Base-by-base conservation (phyloP, 257 asterid species). In the Asclepias syriaca region DNA sequence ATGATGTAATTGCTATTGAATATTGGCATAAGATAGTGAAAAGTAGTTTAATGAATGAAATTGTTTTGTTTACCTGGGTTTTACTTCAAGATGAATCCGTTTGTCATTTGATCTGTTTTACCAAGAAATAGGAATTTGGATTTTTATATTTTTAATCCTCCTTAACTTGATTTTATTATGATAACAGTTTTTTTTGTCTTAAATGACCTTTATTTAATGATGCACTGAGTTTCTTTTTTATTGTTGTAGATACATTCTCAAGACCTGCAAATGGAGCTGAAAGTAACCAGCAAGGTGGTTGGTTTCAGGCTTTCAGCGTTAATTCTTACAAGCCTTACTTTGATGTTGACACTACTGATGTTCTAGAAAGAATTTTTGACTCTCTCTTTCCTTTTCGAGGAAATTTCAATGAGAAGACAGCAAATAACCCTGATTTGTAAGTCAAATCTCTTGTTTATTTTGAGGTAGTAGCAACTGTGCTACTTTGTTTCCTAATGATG, bases 341-440 rank as follows among this genome's bases (percentile, higher is more conserved):
- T 81, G 97, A 94, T 78, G 99, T 94, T 66, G 99, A 94, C 83
- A 89, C 99, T 1, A 85, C 97, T 69, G 97, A 94, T 89, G 96
- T 94, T 55, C 50, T 94, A 21, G 97, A 94, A 72, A 91, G 99
- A 87, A 86, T 94, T 72, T 88, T 83, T 81, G 95, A 94, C 79
- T 94, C 99, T 19, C 89, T 94, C 54, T 78, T 91, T 71, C 99
- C 99, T 72, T 94, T 94, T 80, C 77, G 80, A 60, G 99, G 97
- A 79, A 86, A 83, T 83, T 94, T 94, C 79, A 83, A 85, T 5
- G 99, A 94, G 83, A 94, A 90, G 84, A 94, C 97, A 73, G 81
- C 98, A 39, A 71, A 65, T 77, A 89, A 85, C 53, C 99, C 99
- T 66, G 98, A 94, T 79, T 74, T 94, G 99, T 94, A 86, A 78